Percentiles rank a stretch among this genome's conserved stretches.
phyloP scores from a whole-genome alignment of 345 rosid species.

The Mallotus nudiflorus region DNA sequence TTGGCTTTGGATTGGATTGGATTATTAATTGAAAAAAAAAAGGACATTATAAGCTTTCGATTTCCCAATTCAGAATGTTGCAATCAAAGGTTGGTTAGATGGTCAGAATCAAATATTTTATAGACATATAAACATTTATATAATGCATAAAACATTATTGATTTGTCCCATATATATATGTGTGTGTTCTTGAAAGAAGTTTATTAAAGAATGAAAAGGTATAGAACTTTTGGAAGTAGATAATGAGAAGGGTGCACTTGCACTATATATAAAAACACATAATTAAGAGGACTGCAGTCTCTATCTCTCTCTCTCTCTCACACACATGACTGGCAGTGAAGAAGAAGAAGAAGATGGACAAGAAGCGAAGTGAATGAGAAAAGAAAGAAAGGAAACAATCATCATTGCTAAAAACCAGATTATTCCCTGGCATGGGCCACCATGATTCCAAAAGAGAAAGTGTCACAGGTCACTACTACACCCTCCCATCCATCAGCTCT shows the following conservation, averaged over 20 bases:
- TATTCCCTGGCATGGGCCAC: slow-evolving; percentile 75
- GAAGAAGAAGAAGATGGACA: slow-evolving; percentile 9
- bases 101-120: neutral
- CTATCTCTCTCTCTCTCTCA: too few species aligned
- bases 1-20: too few species aligned
- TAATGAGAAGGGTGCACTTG: neutral
- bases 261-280: too few species aligned
- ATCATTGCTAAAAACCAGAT: slow-evolving; percentile 60
- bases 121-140: neutral
- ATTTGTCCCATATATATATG: slow-evolving; percentile 1
- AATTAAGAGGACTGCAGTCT: slow-evolving; percentile 8
- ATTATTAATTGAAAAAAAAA: neutral
- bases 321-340: slow-evolving; percentile 24
- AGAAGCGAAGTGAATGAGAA: too few species aligned
- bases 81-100: neutral
- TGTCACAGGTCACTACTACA: slow-evolving; percentile 51
- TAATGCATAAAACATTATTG: neutral
- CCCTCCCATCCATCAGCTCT: too few species aligned
- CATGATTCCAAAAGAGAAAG: slow-evolving; percentile 55
- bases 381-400: slow-evolving; percentile 23
- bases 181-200: neutral
- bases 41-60: neutral
- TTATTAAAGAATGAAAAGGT: slow-evolving; percentile 7
- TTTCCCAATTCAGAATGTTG: neutral
- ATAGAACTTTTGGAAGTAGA: neutral